A percentile compares a stretch with the other conserved stretches of the same genome.
Evolutionary conservation across 2,329 filamentous ascomycete genomes (phyloP).

Genomic region (Cytospora chrysosperma): DNA sequence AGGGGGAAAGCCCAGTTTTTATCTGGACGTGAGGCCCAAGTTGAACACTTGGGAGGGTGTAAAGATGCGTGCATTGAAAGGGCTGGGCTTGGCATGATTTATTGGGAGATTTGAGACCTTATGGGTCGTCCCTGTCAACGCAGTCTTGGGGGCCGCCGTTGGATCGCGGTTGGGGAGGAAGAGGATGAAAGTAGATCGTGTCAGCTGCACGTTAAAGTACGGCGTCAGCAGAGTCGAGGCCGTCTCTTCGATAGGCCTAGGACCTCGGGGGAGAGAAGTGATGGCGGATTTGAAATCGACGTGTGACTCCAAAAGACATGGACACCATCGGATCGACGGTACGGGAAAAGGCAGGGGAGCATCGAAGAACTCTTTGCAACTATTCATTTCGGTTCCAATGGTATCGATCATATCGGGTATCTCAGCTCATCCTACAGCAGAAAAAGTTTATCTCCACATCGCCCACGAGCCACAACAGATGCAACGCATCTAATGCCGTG

Average conservation of each 20-base stretch:
- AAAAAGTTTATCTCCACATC: slow-evolving; percentile 5
- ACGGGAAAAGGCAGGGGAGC: background rate
- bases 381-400: background rate
- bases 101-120: background rate
- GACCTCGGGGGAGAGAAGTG: background rate
- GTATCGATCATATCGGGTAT: background rate
- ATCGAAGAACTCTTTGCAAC: background rate
- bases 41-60: slow-evolving; percentile 66
- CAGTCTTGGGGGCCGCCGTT: background rate
- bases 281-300: background rate
- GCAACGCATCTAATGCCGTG: background rate
- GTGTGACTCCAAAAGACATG: background rate
- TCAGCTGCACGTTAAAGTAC: background rate
- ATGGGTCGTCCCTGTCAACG: background rate
- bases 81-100: slow-evolving; percentile 47
- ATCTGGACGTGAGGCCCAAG: slow-evolving; percentile 67
- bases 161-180: background rate
- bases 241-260: background rate
- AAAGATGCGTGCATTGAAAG: slow-evolving; percentile 61
- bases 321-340: background rate
- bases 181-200: background rate
- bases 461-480: slow-evolving; percentile 4
- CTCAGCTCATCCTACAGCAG: background rate
- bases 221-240: no score
- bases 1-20: slow-evolving; percentile 56